These are phyloP conservation scores for Gossypium trilobum DNA, from an alignment of 441 rosid genomes.

Conservation along the genomic window DNA sequence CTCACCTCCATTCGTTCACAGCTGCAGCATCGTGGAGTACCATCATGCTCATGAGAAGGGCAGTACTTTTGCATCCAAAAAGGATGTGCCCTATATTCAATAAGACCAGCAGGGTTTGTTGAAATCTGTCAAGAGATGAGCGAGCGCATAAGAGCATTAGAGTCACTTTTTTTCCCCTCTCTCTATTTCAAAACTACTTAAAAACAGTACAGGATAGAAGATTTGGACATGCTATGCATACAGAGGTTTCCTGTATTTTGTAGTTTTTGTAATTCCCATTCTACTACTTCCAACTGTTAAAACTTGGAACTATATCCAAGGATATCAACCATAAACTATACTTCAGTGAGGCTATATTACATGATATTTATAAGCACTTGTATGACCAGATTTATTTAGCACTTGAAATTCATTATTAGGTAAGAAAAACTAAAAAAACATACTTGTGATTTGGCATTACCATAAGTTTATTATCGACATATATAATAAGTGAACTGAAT, in stretches of 20 bases:
- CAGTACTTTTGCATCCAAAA: constrained; percentile 76
- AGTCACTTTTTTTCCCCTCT: not conserved
- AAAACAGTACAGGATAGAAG: not conserved
- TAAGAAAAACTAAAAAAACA: not conserved
- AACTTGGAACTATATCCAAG: not conserved
- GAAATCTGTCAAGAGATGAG: constrained; percentile 48
- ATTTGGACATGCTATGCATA: constrained; percentile 6
- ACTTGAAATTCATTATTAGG: not conserved
- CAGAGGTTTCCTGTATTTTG: not conserved
- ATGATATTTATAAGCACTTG: not conserved
- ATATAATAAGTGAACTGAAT: not conserved
- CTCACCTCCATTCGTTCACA: constrained; percentile 77
- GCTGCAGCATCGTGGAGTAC: constrained; percentile 74
- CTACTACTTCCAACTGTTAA: not conserved
- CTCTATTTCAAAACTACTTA: constrained; percentile 3
- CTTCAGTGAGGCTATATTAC: not conserved
- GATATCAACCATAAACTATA: not conserved
- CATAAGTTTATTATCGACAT: not conserved
- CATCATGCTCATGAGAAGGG: constrained; percentile 66
- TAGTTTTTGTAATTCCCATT: not conserved
- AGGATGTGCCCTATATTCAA: constrained; percentile 80
- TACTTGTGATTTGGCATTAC: not conserved
- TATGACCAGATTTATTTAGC: not conserved
- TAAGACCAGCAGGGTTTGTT: constrained; percentile 64
- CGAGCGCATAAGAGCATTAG: not conserved